phyloP scores from a whole-genome alignment of 768 basidiomycete species.

The Neoboletus subvelutipes region DNA sequence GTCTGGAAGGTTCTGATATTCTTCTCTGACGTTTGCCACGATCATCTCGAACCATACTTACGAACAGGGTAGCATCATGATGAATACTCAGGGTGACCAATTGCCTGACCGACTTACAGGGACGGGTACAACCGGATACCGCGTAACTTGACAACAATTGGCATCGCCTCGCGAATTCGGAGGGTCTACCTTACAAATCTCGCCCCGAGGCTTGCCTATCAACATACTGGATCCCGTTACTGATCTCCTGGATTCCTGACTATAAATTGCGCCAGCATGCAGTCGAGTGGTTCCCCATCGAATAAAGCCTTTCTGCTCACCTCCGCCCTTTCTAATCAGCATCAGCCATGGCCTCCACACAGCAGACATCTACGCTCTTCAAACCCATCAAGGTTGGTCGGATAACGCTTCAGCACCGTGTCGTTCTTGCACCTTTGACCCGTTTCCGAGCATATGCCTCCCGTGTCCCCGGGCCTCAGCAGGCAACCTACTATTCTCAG shows the following conservation, averaged over 20 bases:
- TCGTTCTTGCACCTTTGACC: slow-evolving; percentile 56
- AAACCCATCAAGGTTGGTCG: slow-evolving; percentile 45
- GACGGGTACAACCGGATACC: not conserved
- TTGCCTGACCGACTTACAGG: not conserved
- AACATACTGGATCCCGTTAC: too few relatives aligned
- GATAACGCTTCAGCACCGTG: slow-evolving; percentile 44
- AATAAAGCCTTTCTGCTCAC: not conserved
- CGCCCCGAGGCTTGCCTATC: too few relatives aligned
- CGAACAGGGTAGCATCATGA: not conserved
- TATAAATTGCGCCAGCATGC: not conserved
- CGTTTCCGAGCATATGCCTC: slow-evolving; percentile 37
- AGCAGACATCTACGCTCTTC: slow-evolving; percentile 37
- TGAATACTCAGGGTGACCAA: too few relatives aligned
- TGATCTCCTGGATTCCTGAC: too few relatives aligned
- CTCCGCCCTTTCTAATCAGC: not conserved
- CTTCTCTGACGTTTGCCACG: not conserved
- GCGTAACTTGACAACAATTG: too few relatives aligned
- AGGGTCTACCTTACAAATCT: too few relatives aligned
- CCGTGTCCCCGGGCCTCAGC: slow-evolving; percentile 39
- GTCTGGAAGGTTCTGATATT: not conserved
- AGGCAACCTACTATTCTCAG: slow-evolving; percentile 49
- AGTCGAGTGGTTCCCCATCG: not conserved
- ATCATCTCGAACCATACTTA: not conserved
- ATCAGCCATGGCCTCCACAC: not conserved
- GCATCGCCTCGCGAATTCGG: too few relatives aligned